phyloP scores from a whole-genome alignment of 2,329 filamentous ascomycete genomes.

The Sclerotinia spermophila region DNA sequence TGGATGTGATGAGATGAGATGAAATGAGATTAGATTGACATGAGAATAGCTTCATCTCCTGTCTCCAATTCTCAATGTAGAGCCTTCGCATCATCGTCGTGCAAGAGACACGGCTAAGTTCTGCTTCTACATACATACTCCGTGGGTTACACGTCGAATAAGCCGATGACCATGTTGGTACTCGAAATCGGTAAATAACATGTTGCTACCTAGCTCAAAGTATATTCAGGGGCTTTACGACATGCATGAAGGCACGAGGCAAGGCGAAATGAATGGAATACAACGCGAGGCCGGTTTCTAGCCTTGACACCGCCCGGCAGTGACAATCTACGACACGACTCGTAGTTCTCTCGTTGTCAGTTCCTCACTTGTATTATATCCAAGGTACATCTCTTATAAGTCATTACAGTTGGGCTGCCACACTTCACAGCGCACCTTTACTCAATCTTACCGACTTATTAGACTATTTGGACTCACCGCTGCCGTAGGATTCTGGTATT shows the following conservation, averaged over 20 bases:
- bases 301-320: slow-evolving; percentile 15
- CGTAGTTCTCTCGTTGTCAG: not conserved
- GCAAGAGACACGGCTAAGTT: not conserved
- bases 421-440: not conserved
- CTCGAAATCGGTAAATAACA: slow-evolving; percentile 1
- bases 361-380: not conserved
- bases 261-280: not conserved
- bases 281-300: slow-evolving; percentile 14
- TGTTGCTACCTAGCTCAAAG: not conserved
- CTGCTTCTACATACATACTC: not conserved
- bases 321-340: slow-evolving; percentile 1
- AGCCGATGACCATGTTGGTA: not conserved
- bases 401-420: slow-evolving; percentile 5
- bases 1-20: slow-evolving; percentile 12
- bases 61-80: not conserved
- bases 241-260: slow-evolving; percentile 18
- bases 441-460: slow-evolving; percentile 2
- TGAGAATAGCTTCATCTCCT: not conserved
- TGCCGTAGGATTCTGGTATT: not conserved
- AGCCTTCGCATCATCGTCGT: not conserved
- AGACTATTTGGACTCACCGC: slow-evolving; percentile 14
- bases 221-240: slow-evolving; percentile 13
- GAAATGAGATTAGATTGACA: slow-evolving; percentile 18
- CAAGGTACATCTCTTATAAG: not conserved
- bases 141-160: not conserved